These are phyloP conservation scores for Pinus tabuliformis DNA, from an alignment of 75 land plant genomes.

Conservation along the genomic window DNA sequence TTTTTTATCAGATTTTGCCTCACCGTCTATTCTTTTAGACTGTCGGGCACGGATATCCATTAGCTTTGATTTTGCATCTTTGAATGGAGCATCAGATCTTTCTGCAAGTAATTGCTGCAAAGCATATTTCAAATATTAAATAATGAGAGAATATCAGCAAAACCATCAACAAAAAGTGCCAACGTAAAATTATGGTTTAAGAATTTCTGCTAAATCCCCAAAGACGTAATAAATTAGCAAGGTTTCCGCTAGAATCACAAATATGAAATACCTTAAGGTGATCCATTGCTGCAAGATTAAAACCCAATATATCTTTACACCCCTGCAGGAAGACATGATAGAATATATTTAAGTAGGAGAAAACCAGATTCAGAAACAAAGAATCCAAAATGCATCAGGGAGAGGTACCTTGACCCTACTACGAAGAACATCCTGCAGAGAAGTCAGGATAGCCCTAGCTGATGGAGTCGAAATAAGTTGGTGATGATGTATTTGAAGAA, in stretches of 20 bases:
- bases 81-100: slow-evolving; percentile 84
- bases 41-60: slow-evolving; percentile 59
- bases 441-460: slow-evolving; percentile 65
- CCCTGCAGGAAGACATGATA: slow-evolving; percentile 43
- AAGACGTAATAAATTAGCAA: slow-evolving; percentile 3
- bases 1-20: slow-evolving; percentile 23
- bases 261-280: slow-evolving; percentile 72
- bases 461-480: slow-evolving; percentile 70
- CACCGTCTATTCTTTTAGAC: slow-evolving; percentile 42
- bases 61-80: slow-evolving; percentile 71
- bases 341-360: not conserved
- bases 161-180: not conserved
- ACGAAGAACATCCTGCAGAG: slow-evolving; percentile 60
- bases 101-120: slow-evolving; percentile 76
- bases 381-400: too few species aligned
- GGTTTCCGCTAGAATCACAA: not conserved
- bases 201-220: not conserved
- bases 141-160: not conserved
- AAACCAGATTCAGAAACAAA: not conserved
- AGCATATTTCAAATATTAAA: not conserved
- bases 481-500: slow-evolving; percentile 80
- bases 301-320: slow-evolving; percentile 83
- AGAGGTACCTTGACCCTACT: slow-evolving; percentile 70
- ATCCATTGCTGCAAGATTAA: slow-evolving; percentile 97
- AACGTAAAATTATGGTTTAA: not conserved